Conservation (phyloP, 2,329 filamentous ascomycete genomes). For the Talaromyces sp. region DNA sequence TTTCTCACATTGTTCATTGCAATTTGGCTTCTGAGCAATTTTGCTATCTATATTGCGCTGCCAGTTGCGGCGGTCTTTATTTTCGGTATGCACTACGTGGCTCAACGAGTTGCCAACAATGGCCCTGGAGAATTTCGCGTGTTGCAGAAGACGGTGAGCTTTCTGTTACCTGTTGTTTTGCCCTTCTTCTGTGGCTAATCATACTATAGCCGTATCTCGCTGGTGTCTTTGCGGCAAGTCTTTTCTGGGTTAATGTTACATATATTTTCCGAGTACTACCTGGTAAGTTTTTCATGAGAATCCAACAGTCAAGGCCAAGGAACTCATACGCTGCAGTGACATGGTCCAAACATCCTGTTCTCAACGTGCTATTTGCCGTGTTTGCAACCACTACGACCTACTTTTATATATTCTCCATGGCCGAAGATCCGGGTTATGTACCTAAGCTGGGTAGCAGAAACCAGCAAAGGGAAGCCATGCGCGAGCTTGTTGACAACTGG, state of each 20-base stretch:
- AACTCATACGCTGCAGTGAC: constrained; percentile 52
- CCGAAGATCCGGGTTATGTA: constrained; percentile 84
- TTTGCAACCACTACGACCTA: constrained; percentile 66
- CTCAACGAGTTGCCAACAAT: constrained; percentile 71
- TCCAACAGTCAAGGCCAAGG: not conserved
- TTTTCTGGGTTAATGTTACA: constrained; percentile 73
- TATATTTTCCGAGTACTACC: constrained; percentile 72
- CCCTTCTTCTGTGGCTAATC: constrained; percentile 19
- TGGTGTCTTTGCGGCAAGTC: constrained; percentile 81
- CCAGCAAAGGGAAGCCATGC: constrained; percentile 82
- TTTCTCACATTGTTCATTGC: constrained; percentile 68
- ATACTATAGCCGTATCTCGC: constrained; percentile 73
- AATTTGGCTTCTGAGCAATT: constrained; percentile 65
- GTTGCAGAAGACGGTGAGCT: constrained; percentile 76
- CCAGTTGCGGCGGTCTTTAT: constrained; percentile 62
- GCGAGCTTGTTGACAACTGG: constrained; percentile 76
- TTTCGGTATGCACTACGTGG: constrained; percentile 67
- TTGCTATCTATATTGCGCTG: constrained; percentile 70
- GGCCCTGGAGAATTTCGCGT: constrained; percentile 83
- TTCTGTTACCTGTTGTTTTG: not conserved
- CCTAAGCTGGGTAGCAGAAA: constrained; percentile 85
- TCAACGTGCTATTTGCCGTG: constrained; percentile 69
- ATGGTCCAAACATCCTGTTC: constrained; percentile 60
- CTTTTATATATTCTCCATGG: constrained; percentile 84
- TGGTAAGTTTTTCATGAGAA: constrained; percentile 44